Evolutionary conservation across 495 filamentous ascomycete genomes (phyloP), one percentile per base, ranked within the genome.

Genomic region (Penicillium steckii): DNA sequence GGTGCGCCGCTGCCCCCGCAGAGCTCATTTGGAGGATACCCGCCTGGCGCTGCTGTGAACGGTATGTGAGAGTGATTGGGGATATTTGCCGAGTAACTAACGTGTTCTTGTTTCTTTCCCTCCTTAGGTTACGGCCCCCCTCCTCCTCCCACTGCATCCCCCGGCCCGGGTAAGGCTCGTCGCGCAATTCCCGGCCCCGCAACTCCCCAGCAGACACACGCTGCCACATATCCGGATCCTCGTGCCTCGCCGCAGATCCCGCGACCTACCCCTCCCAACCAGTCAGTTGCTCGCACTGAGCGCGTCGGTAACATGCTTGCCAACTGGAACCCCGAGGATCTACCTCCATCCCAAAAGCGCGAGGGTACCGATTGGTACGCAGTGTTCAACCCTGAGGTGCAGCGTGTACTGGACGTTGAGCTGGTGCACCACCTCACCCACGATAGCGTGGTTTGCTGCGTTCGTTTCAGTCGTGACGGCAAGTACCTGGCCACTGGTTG

Each of bases 371-470:
- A 95, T 68, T 95, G 91, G 91, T 93, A 89, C 71, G 89, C 85
- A 25, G 85, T 95, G 48, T 95, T 93, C 76, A 95, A 95, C 71
- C 88, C 89, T 35, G 79, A 84, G 45, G 87, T 95, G 29, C 87
- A 86, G 48, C 87, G 91, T 41, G 81, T 89, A 29, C 77, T 95
- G 44, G 91, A 95, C 63, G 88, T 95, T 26, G 89, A 95, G 52
- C 77, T 95, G 19, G 83, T 93, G n/a, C 90, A 94, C 65, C 91
- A 88, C 15, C 76, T 95, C 12, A 79, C 80, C 50, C 91, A 95
- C 59, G 89, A 95, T 57, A 94, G 89, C 53, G 90, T 94, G 35
- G 90, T 95, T 2, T 94, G 89, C 77, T 95, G 91, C 67, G 91
- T 95, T 18, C 77, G 90, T 44, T 95, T 95, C 70, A 95, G 91